Base-by-base conservation (phyloP, 345 rosid genomes). In the Psidium guajava region DNA sequence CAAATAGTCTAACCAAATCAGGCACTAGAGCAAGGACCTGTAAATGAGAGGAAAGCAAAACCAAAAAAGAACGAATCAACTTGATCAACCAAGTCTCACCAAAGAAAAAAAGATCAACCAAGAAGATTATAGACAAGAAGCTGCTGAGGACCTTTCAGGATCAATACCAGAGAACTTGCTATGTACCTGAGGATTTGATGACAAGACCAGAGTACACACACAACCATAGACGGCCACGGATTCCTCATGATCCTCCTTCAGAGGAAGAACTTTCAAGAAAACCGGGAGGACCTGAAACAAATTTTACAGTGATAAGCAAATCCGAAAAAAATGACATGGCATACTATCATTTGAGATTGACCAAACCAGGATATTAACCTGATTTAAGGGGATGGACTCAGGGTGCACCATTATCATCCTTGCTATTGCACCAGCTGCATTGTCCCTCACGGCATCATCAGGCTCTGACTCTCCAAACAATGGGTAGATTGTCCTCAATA, bases 351-450 rank as follows among this genome's bases (percentile, higher is more conserved):
- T 20, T 42, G 11, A 18, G 47, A 69, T 69, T 69, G 80, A 69
- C 80, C 80, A 42, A 50, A 61, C 83, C 55, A 55, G 74, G 82
- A 74, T 59, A 87, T 82, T 82, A 85, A 97, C 99, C 95, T 98
- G 98, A 88, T 92, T 94, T 88, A 98, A 91, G 56, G 99, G 99
- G 83, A 98, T 89, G 80, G 94, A 87, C 84, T 96, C 95, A 5
- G 99, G 98, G 83, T 98, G 92, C 87, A 90, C 95, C 93, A 94
- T 89, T 91, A 98, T 95, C 99, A 98, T 96, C 92, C 99, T 95
- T 86, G 99, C 99, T 80, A 95, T 92, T 27, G 99, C 99, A 92
- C 99, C 99, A 55, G 99, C 98, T 77, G 99, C 99, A 89, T 98
- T 98, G 90, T 98, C 99, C 88, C 98, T 90, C 75, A 98, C 99